Base-by-base conservation (phyloP, 306 rosid species). In the Corylus americana region DNA sequence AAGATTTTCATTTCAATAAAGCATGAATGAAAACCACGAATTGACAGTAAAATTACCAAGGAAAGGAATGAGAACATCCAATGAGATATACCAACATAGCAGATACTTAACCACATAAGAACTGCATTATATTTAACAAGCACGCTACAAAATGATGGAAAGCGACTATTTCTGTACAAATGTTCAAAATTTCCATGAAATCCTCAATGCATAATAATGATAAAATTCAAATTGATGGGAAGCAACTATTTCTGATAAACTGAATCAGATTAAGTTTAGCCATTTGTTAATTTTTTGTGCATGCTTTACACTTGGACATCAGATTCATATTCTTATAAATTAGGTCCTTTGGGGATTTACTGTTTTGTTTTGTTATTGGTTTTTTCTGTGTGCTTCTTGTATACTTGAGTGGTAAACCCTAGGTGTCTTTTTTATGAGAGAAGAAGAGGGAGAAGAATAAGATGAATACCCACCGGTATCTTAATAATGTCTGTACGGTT, bases 401-500 rank as follows among this genome's bases (percentile, higher is more conserved):
- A 2, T 31, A 64, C 70, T 64, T 35, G 47, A 12, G 5, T 14
- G 8, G 35, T 25, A 14, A 61, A 9, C 8, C 7, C 70, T 64
- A 10, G 70, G 18, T 64, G 70, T 64, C 20, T 35, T 64, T 62
- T 62, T 13, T 20, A 20, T 20, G 29, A 25, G 29, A 62, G 45
- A 42, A 42, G 45, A 42, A 42, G 45, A 42, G 45, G 45, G 7
- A 42, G 20, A 64, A 42, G 39, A 3, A 62, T 4, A 42, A 39
- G 51, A 80, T 45, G 17, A 77, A 8, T 69, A 83, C 98, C 88
- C 80, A 92, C 98, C 7, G 97, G 97, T 83, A 94, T 90, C 83
- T 83, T 87, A 77, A 92, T 77, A 22, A 88, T 67, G 77, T 94
- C 98, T 1, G 89, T 91, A 31, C 97, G 95, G 39, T 51, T 86